These are phyloP conservation scores for Hanseniaspora taiwanica DNA, from an alignment of 805 yeast genomes.

Conservation along the genomic window DNA sequence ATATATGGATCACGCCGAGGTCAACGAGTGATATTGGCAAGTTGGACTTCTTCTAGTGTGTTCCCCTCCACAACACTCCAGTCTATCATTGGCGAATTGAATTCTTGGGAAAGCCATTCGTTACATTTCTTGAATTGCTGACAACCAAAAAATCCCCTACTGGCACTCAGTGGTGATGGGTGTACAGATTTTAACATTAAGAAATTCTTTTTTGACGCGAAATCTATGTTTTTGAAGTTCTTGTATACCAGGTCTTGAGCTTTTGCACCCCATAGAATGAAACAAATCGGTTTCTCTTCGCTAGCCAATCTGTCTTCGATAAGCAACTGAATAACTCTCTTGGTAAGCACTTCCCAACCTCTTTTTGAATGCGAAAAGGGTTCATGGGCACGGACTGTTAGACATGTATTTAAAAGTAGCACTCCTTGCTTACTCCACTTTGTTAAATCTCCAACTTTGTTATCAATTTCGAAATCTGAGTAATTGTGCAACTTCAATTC, in stretches of 20 bases:
- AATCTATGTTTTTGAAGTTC: neutral
- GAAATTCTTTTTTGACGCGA: constrained; percentile 23
- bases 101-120: constrained; percentile 46
- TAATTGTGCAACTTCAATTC: constrained; percentile 55
- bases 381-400: constrained; percentile 85
- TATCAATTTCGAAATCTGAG: constrained; percentile 48
- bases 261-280: constrained; percentile 74
- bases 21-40: neutral
- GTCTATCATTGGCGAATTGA: constrained; percentile 37
- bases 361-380: constrained; percentile 83
- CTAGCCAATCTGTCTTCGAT: constrained; percentile 32
- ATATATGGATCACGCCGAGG: neutral
- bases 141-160: constrained; percentile 60
- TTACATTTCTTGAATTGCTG: constrained; percentile 65
- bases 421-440: constrained; percentile 87
- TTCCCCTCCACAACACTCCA: constrained; percentile 40
- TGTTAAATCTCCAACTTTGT: constrained; percentile 44
- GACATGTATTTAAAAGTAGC: constrained; percentile 68
- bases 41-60: constrained; percentile 12
- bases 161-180: constrained; percentile 90
- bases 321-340: constrained; percentile 43
- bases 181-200: constrained; percentile 65
- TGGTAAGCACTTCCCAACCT: constrained; percentile 93
- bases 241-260: constrained; percentile 44
- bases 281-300: constrained; percentile 41